Evolutionary conservation across 257 asterid species (phyloP).

Genomic region (Rauvolfia tetraphylla): DNA sequence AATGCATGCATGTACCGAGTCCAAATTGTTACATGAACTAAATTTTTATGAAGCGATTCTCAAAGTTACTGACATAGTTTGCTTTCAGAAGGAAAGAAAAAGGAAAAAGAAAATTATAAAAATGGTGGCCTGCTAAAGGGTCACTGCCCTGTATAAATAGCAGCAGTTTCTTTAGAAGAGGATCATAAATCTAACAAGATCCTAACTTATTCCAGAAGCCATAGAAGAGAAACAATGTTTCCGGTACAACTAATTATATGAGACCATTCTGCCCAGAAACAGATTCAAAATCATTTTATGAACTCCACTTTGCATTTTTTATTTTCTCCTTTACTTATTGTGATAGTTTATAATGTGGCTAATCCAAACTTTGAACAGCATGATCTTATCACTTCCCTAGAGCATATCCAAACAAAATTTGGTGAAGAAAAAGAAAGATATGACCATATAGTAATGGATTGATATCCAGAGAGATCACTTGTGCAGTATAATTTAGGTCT

Average conservation of each 20-base stretch:
- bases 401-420: not conserved
- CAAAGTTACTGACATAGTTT: too few species aligned
- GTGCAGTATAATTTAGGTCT: not conserved
- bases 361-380: not conserved
- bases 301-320: not conserved
- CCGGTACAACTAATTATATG: not conserved
- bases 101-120: not conserved
- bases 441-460: too few species aligned
- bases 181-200: not conserved
- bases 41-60: too few species aligned
- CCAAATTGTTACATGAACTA: not conserved
- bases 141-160: not conserved
- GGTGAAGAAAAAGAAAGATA: not conserved
- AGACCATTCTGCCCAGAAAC: not conserved
- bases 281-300: not conserved
- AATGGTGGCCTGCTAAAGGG: not conserved
- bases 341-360: not conserved
- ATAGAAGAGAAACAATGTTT: not conserved
- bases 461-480: not conserved
- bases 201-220: not conserved
- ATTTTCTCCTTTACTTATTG: not conserved
- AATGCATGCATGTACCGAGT: too few species aligned
- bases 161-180: not conserved
- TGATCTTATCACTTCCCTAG: not conserved
- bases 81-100: too few species aligned